Evolutionary conservation across 768 basidiomycete species (phyloP).

Genomic region (Lactarius trivialis): DNA sequence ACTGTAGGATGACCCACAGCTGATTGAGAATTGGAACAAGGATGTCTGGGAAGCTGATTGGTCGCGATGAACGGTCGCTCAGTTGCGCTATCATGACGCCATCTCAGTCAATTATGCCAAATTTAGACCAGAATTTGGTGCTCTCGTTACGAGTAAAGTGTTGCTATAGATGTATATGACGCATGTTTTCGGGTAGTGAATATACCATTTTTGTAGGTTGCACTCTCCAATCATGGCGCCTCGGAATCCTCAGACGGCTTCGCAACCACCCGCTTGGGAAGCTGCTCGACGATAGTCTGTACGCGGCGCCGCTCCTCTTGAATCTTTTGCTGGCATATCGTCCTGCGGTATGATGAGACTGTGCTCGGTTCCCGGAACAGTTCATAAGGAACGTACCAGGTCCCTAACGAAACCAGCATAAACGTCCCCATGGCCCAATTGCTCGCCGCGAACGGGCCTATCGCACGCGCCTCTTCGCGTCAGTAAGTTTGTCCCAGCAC

Average conservation of each 20-base stretch:
- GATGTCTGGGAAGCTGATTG: constrained; percentile 51
- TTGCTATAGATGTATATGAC: background rate
- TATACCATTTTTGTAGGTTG: constrained; percentile 9
- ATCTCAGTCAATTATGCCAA: background rate
- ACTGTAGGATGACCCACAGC: constrained; percentile 51
- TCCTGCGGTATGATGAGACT: constrained; percentile 34
- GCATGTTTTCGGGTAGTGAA: constrained; percentile 12
- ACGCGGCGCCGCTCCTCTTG: constrained; percentile 49
- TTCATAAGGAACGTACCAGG: constrained; percentile 49
- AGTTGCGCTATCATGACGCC: background rate
- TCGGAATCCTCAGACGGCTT: constrained; percentile 34
- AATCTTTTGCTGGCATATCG: constrained; percentile 54
- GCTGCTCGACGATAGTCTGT: constrained; percentile 50
- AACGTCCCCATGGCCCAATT: constrained; percentile 81
- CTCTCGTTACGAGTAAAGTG: background rate
- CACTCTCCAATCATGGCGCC: background rate
- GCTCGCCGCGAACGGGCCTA: constrained; percentile 59
- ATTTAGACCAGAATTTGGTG: background rate
- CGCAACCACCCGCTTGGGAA: constrained; percentile 46
- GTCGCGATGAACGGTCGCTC: constrained; percentile 14
- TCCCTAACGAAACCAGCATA: constrained; percentile 54
- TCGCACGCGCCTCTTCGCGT: background rate
- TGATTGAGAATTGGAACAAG: constrained; percentile 75
- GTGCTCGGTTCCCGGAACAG: too few relatives aligned
- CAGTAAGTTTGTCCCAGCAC: background rate